Evolutionary conservation across 345 rosid species (phyloP).

Genomic region (Noccaea caerulescens): DNA sequence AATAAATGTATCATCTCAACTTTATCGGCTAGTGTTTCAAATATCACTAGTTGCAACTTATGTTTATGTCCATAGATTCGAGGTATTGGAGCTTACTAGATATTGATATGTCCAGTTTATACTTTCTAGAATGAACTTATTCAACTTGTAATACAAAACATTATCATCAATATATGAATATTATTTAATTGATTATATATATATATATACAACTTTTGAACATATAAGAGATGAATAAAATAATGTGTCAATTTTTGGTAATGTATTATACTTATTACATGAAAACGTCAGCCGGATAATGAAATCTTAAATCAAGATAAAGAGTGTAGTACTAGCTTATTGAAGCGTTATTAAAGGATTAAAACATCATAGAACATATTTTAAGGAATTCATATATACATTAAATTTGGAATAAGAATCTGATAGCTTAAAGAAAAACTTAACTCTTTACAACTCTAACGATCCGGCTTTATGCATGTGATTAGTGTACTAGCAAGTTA

Average conservation of each 20-base stretch:
- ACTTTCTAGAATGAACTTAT: conserved; percentile 27
- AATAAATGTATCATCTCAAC: conserved; percentile 9
- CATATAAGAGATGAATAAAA: not conserved
- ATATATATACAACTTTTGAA: not conserved
- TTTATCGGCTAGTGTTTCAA: conserved; percentile 22
- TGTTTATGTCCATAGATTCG: conserved; percentile 18
- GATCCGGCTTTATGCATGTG: conserved; percentile 3
- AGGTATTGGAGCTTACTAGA: conserved; percentile 23
- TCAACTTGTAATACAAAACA: conserved; percentile 15
- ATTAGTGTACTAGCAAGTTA: not conserved
- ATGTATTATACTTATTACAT: not conserved
- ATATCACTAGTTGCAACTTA: conserved; percentile 13
- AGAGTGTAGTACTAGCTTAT: not conserved
- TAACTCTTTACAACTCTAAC: not conserved
- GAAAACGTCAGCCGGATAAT: not conserved
- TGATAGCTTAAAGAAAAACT: not conserved
- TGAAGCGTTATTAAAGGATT: not conserved
- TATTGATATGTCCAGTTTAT: conserved; percentile 34
- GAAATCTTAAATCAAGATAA: not conserved
- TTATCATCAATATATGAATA: not conserved
- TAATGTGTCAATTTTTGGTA: not conserved
- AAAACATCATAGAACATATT: not conserved
- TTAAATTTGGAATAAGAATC: not conserved
- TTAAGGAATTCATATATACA: not conserved
- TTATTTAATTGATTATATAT: not conserved